Base-by-base conservation (phyloP, 2,329 filamentous ascomycete species). In the Verticillium tricorpus region DNA sequence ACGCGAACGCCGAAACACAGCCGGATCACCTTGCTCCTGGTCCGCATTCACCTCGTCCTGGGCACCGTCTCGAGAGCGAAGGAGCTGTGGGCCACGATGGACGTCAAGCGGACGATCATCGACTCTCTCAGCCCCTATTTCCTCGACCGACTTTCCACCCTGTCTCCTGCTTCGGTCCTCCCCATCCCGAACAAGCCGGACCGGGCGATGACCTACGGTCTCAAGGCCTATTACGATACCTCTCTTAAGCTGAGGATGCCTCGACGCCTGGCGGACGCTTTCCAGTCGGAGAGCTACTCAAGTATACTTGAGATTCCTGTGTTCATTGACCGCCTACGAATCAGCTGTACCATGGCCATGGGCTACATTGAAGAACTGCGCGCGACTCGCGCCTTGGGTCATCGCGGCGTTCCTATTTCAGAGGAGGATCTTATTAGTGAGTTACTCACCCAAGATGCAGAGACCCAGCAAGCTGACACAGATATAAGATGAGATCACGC, bases 41-140 rank as follows among this genome's bases (percentile, higher is more conserved):
- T 83, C 1, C 81, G 83, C 60, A 68, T 86, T 2, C 82, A 84
- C 58, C 72, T 85, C 11, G 70, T 80, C 3, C 72, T 85, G 7
- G 84, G 84, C 8, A 82, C 80, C 14, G 77, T 77, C 0, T 75
- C 79, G 1, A 75, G 77, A 19, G 81, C 81, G 0, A 73, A 78
- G 28, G 70, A 79, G 37, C 70, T 83, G 2, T 86, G 83, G 82
- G 73, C 76, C 12, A 75, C 75, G 0, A 75, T 85, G 11, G 82
- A 78, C 3, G 79, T 87, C 2, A 87, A 87, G 70, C 78, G 84
- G 25, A 83, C 82, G 0, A 82, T 85, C 32, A 79, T 84, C n/a
- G 83, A 86, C 64, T 81, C 83, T 0, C 75, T 87, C 0, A 82
- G 76, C 2, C 80, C 83, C 0, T 72, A 85, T 1, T 84, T 84